phyloP scores from a whole-genome alignment of 208 protist species.

The Lotmaria passim region DNA sequence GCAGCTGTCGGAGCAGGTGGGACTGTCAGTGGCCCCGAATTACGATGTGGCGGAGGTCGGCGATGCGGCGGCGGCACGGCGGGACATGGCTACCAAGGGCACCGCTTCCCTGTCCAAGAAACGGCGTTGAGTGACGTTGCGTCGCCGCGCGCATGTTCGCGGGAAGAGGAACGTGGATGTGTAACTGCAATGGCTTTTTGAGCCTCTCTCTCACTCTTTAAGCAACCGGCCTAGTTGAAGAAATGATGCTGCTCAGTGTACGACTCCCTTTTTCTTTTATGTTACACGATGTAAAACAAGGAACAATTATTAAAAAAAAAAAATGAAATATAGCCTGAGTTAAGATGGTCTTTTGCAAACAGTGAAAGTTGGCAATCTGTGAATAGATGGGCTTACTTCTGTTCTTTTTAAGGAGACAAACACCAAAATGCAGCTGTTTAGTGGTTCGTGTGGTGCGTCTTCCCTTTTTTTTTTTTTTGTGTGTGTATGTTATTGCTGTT shows the following conservation, averaged over 20 bases:
- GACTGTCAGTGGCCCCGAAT: slow-evolving; percentile 46
- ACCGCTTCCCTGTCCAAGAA: not conserved
- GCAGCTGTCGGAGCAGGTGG: slow-evolving; percentile 52
- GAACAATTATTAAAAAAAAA: not conserved
- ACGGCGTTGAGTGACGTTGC: not conserved
- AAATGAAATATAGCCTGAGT: not conserved
- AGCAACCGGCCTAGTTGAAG: too few species aligned
- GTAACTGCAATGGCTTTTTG: not conserved
- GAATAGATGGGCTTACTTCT: too few species aligned
- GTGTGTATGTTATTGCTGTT: too few species aligned
- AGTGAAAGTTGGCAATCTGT: too few species aligned
- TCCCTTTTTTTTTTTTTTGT: slow-evolving; percentile 16
- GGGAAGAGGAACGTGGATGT: not conserved
- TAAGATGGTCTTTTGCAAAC: too few species aligned
- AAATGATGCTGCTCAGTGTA: too few species aligned
- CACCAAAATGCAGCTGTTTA: not conserved
- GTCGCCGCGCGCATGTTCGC: too few species aligned
- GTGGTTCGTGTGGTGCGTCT: not conserved
- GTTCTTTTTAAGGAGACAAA: too few species aligned
- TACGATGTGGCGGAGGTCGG: slow-evolving; percentile 49
- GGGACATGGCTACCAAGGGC: slow-evolving; percentile 22
- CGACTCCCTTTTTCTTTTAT: not conserved
- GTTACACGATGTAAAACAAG: not conserved
- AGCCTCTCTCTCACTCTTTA: not conserved
- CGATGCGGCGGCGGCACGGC: slow-evolving; percentile 48